phyloP scores from a whole-genome alignment of 805 yeast species.

The Candida coquimbonensis region DNA sequence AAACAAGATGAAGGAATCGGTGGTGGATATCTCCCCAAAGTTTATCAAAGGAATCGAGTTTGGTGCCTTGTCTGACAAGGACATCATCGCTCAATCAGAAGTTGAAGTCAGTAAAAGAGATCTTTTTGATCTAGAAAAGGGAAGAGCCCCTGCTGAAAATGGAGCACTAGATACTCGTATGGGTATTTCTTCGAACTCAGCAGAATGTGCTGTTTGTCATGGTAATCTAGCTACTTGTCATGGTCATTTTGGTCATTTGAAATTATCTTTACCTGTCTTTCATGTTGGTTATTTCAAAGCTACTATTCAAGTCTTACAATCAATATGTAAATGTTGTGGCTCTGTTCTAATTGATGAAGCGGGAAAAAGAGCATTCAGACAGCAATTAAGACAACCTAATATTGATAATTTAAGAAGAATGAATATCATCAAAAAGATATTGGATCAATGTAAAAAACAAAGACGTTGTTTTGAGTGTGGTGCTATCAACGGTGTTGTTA shows the following conservation, averaged over 20 bases:
- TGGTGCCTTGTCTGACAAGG: slow-evolving; percentile 87
- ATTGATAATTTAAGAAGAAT: slow-evolving; percentile 88
- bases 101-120: slow-evolving; percentile 91
- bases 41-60: slow-evolving; percentile 86
- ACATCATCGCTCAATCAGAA: slow-evolving; percentile 88
- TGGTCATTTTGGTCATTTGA: slow-evolving; percentile 96
- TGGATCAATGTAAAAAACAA: slow-evolving; percentile 94
- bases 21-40: slow-evolving; percentile 76
- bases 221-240: slow-evolving; percentile 92
- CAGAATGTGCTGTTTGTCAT: slow-evolving; percentile 85
- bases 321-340: slow-evolving; percentile 87
- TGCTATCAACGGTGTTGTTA: slow-evolving; percentile 91
- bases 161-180: slow-evolving; percentile 90
- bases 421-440: slow-evolving; percentile 73
- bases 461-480: slow-evolving; percentile 85
- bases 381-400: slow-evolving; percentile 81
- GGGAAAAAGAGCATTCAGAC: slow-evolving; percentile 57
- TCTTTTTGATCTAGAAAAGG: slow-evolving; percentile 83
- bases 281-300: slow-evolving; percentile 97
- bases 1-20: slow-evolving; percentile 32
- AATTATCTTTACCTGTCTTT: slow-evolving; percentile 90
- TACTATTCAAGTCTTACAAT: slow-evolving; percentile 79
- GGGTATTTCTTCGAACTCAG: slow-evolving; percentile 89
- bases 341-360: slow-evolving; percentile 66
- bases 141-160: slow-evolving; percentile 68